phyloP scores from a whole-genome alignment of 306 rosid genomes.

The Oxytropis ochrocephala region DNA sequence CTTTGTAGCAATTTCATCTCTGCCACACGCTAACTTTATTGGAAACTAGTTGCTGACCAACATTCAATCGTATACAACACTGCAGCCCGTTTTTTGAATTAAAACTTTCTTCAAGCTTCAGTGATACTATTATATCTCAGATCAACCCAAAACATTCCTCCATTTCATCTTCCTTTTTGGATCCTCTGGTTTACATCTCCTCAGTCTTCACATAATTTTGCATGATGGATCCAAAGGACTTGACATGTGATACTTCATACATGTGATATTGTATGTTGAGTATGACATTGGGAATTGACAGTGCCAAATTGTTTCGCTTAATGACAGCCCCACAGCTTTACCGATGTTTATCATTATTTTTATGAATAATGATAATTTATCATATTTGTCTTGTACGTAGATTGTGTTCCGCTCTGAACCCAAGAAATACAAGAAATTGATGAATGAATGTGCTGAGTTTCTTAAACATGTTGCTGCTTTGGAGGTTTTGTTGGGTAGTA shows the following conservation, averaged over 20 bases:
- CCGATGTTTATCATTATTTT: not conserved
- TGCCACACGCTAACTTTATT: not conserved
- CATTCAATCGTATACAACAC: not conserved
- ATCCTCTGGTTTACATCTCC: not conserved
- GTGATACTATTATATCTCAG: not conserved
- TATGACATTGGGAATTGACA: not conserved
- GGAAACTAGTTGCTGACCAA: not conserved
- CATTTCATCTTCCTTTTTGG: not conserved
- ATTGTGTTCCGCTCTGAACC: constrained; percentile 69
- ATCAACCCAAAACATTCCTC: not conserved
- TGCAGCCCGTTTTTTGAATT: not conserved
- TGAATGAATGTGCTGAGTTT: constrained; percentile 60
- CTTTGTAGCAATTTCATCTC: not conserved
- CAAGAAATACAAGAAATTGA: constrained; percentile 57
- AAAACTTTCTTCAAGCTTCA: not conserved
- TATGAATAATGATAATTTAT: not conserved
- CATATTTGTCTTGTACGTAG: constrained; percentile 29
- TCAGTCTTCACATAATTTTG: not conserved
- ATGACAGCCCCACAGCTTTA: not conserved
- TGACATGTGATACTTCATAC: not conserved
- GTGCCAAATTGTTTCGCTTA: not conserved
- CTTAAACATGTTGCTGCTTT: constrained; percentile 35
- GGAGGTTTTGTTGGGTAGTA: constrained; percentile 34
- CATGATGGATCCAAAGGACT: not conserved
- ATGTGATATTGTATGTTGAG: not conserved